Conservation (phyloP, 2,329 filamentous ascomycete genomes). For the Aspergillus terreus region DNA sequence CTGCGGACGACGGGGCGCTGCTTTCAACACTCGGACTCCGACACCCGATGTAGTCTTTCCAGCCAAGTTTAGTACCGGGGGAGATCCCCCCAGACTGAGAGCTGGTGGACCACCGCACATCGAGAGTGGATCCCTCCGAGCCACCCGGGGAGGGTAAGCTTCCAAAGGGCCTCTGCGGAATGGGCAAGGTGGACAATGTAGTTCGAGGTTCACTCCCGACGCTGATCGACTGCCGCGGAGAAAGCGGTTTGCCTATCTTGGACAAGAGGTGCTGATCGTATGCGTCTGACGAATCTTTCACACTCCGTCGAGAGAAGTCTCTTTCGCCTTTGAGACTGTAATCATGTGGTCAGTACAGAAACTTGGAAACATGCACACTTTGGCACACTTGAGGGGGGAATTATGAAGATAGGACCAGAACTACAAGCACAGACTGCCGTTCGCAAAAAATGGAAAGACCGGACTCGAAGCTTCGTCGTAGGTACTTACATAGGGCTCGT, state of each 20-base stretch:
- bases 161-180: constrained; percentile 29
- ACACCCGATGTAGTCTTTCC: constrained; percentile 40
- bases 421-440: too few species aligned
- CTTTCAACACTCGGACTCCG: constrained; percentile 45
- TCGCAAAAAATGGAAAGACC: neutral
- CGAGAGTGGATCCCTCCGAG: constrained; percentile 29
- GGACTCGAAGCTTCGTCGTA: neutral
- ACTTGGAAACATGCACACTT: neutral
- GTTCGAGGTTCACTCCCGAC: constrained; percentile 28
- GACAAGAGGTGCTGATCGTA: constrained; percentile 62
- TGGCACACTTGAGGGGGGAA: neutral
- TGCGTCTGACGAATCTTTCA: constrained; percentile 57
- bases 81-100: constrained; percentile 41
- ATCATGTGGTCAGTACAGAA: constrained; percentile 1
- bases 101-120: constrained; percentile 38
- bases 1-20: constrained; percentile 33
- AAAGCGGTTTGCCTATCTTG: constrained; percentile 59
- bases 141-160: constrained; percentile 31
- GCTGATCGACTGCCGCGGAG: constrained; percentile 43
- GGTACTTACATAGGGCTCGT: constrained; percentile 32
- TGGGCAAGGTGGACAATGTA: constrained; percentile 30
- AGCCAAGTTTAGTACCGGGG: constrained; percentile 36
- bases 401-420: neutral
- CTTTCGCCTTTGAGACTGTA: constrained; percentile 57
- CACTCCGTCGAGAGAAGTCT: constrained; percentile 55